These are phyloP conservation scores for Suillus hirtellus DNA, from an alignment of 768 basidiomycete genomes.

Conservation along the genomic window DNA sequence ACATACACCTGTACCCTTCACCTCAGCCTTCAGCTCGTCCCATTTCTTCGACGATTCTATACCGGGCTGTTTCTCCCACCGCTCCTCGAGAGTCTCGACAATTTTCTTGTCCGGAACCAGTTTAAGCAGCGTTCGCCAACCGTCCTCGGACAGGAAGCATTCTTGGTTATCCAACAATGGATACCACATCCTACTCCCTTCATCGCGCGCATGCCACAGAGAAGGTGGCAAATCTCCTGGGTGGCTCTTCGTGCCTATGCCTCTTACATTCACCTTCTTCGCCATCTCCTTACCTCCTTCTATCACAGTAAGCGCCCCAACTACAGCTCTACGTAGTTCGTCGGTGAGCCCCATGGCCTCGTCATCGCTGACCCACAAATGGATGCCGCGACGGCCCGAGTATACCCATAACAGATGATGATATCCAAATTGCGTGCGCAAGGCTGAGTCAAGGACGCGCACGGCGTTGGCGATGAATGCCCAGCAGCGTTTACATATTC, in stretches of 20 bases:
- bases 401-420: conserved; percentile 94
- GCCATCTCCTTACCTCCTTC: conserved; percentile 77
- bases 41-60: conserved; percentile 73
- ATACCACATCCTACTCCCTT: conserved; percentile 57
- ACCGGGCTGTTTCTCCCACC: conserved; percentile 58
- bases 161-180: conserved; percentile 80
- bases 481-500: conserved; percentile 94
- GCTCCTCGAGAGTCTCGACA: conserved; percentile 46
- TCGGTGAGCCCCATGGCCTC: conserved; percentile 90
- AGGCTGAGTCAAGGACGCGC: conserved; percentile 73
- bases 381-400: conserved; percentile 97
- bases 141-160: conserved; percentile 68
- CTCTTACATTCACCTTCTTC: conserved; percentile 79
- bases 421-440: conserved; percentile 91
- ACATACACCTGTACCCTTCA: conserved; percentile 8
- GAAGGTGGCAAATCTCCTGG: conserved; percentile 63
- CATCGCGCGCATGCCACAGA: conserved; percentile 54
- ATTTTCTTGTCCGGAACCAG: conserved; percentile 67
- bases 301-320: conserved; percentile 84
- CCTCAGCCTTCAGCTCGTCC: conserved; percentile 54
- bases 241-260: conserved; percentile 27
- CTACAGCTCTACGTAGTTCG: conserved; percentile 83
- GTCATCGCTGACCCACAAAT: conserved; percentile 93
- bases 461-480: conserved; percentile 92
- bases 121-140: conserved; percentile 72